Conservation (phyloP, 345 rosid species). For the Trapa incisa region DNA sequence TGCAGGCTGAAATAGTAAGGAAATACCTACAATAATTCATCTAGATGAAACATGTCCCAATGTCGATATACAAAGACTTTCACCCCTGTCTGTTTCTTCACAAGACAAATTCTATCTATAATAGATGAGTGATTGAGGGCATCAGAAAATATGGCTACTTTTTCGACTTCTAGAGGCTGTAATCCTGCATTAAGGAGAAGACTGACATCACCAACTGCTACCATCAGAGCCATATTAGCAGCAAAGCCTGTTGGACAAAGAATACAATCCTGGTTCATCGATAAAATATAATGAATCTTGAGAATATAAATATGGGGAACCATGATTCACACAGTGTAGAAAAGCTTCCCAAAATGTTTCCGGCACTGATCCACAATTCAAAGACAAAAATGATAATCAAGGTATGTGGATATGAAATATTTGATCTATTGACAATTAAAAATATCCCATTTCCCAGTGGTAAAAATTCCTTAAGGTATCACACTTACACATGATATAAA, state of each 20-base stretch:
- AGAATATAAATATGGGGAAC: too few species aligned
- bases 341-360: not conserved
- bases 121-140: constrained; percentile 90
- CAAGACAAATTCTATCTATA: constrained; percentile 87
- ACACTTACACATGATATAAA: not conserved
- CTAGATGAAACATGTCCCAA: constrained; percentile 76
- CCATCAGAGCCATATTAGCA: constrained; percentile 93
- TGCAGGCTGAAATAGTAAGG: not conserved
- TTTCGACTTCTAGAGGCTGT: constrained; percentile 36
- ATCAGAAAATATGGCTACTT: constrained; percentile 86
- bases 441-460: not conserved
- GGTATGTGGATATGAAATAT: not conserved
- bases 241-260: constrained; percentile 96
- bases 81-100: constrained; percentile 52
- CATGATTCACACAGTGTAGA: not conserved
- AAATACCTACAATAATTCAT: constrained; percentile 49
- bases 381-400: not conserved
- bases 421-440: not conserved
- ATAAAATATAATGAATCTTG: constrained; percentile 16
- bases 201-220: constrained; percentile 70
- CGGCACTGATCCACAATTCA: not conserved
- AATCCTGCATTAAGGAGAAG: constrained; percentile 42
- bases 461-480: not conserved
- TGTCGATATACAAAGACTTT: constrained; percentile 62
- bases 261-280: constrained; percentile 68